Conservation (phyloP, 345 rosid genomes). For the Murraya paniculata region DNA sequence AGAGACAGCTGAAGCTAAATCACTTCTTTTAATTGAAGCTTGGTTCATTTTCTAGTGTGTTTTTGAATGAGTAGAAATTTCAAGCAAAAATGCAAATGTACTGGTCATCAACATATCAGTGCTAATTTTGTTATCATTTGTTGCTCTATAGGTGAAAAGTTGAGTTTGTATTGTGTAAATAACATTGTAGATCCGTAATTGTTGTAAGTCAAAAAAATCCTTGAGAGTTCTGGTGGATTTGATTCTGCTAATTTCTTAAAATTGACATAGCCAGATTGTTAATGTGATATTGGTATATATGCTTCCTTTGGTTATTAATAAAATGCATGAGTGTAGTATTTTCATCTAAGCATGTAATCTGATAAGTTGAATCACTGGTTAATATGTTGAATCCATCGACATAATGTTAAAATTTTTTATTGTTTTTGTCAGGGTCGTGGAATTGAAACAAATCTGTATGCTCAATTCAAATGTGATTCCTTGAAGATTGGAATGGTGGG, state of each 20-base stretch:
- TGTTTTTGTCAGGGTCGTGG: constrained; percentile 82
- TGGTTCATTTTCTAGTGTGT: background rate
- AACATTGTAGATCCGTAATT: background rate
- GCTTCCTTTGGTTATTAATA: too few relatives aligned
- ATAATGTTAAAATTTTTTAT: background rate
- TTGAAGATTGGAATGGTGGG: constrained; percentile 96
- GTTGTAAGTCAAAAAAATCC: background rate
- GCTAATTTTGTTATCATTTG: background rate
- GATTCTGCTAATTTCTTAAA: background rate
- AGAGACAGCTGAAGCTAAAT: background rate
- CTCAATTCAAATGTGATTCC: constrained; percentile 94
- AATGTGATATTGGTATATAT: too few relatives aligned
- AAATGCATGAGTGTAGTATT: background rate
- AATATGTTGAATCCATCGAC: background rate
- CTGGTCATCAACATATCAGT: background rate
- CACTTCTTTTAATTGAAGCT: background rate
- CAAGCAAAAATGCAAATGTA: background rate
- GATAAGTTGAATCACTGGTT: background rate
- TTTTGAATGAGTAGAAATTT: background rate
- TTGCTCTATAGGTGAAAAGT: background rate
- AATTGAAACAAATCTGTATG: constrained; percentile 96
- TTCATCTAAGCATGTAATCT: background rate
- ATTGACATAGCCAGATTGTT: background rate
- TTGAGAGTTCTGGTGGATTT: background rate
- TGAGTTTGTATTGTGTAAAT: too few relatives aligned